phyloP scores from a whole-genome alignment of 768 basidiomycete species.

The Mycena albidolilacea region DNA sequence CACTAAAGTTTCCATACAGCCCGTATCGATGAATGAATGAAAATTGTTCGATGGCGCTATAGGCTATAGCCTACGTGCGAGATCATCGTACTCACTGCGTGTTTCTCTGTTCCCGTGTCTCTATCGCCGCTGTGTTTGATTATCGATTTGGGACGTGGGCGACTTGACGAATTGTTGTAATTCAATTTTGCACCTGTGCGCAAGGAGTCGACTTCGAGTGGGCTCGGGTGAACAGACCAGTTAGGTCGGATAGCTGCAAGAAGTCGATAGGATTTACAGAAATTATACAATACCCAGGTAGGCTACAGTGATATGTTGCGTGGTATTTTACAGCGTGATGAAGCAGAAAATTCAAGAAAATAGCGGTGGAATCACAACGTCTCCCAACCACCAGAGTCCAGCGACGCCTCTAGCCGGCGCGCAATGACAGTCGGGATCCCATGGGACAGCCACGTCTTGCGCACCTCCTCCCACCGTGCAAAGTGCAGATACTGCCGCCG shows the following conservation, averaged over 20 bases:
- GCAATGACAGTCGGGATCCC: constrained; percentile 93
- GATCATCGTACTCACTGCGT: too few species aligned
- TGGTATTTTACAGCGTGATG: constrained; percentile 24
- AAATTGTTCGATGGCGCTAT: too few species aligned
- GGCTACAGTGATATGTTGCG: constrained; percentile 20
- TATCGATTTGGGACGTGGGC: too few species aligned
- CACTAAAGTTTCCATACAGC: not conserved
- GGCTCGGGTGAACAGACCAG: too few species aligned
- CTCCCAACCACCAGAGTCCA: constrained; percentile 96
- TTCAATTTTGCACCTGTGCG: too few species aligned
- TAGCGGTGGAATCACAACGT: constrained; percentile 65
- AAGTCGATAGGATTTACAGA: not conserved
- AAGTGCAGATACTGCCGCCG: constrained; percentile 90
- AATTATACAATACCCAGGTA: constrained; percentile 19
- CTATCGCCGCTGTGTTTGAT: too few species aligned
- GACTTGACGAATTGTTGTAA: too few species aligned
- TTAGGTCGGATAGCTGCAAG: too few species aligned
- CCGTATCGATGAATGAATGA: too few species aligned
- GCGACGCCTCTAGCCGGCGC: constrained; percentile 86
- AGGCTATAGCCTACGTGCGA: too few species aligned
- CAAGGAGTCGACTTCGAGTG: too few species aligned
- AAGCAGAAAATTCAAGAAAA: not conserved
- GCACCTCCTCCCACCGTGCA: constrained; percentile 91
- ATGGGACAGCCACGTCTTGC: constrained; percentile 92
- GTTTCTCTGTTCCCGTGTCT: too few species aligned